phyloP scores from a whole-genome alignment of 352 stramenopile genomes.

The Pythium rhizo-oryzae region DNA sequence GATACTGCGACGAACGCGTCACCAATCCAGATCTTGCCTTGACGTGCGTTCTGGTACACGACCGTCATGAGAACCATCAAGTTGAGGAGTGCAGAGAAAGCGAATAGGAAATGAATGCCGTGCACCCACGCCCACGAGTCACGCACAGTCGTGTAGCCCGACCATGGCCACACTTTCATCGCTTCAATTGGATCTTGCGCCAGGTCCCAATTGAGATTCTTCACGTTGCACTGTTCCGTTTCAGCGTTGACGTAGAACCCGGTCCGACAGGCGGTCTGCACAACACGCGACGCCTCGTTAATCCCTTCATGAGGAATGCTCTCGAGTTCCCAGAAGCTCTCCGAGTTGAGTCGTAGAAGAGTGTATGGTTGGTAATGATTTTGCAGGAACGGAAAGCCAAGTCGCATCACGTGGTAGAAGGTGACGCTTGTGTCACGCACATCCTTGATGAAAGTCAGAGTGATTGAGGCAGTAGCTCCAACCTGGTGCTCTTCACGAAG shows the following conservation, averaged over 20 bases:
- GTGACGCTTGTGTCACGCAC: conserved; percentile 9
- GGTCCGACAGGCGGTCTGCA: conserved; percentile 3
- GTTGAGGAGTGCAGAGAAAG: neutral
- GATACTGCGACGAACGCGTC: conserved; percentile 32
- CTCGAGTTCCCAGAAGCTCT: conserved; percentile 24
- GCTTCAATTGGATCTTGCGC: neutral
- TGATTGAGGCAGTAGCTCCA: conserved; percentile 12
- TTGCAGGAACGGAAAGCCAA: conserved; percentile 23
- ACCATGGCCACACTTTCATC: conserved; percentile 19
- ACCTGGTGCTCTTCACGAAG: conserved; percentile 8
- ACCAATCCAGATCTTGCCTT: conserved; percentile 22
- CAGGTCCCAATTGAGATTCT: conserved; percentile 6
- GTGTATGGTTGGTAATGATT: conserved; percentile 18
- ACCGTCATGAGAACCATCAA: conserved; percentile 29
- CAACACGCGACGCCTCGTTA: neutral
- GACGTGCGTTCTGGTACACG: conserved; percentile 22
- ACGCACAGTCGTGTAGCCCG: conserved; percentile 27
- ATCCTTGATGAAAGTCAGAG: conserved; percentile 27
- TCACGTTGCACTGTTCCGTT: conserved; percentile 15
- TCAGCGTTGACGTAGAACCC: conserved; percentile 21
- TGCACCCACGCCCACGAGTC: conserved; percentile 60
- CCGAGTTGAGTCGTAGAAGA: neutral
- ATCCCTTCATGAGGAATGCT: conserved; percentile 4
- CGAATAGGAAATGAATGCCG: conserved; percentile 47
- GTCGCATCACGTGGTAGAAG: conserved; percentile 17